Percentiles rank a stretch among this genome's conserved stretches.
phyloP scores from a whole-genome alignment of 2,329 filamentous ascomycete genomes.

The Apiospora aurea region DNA sequence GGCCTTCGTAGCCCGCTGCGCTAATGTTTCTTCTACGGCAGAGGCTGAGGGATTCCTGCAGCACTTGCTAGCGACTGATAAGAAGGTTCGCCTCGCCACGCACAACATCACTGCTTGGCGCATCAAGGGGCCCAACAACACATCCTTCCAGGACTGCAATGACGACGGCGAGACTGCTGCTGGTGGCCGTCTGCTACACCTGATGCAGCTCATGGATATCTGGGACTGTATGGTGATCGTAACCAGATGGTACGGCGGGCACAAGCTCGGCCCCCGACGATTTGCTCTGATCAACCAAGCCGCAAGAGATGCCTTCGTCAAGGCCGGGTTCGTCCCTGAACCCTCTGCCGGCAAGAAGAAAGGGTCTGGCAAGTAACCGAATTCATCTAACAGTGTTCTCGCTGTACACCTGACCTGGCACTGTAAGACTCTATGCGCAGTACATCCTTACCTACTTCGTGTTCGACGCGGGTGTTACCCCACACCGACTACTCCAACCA shows the following conservation, averaged over 20 bases:
- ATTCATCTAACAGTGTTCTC: background rate
- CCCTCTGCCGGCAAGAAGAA: slow-evolving; percentile 53
- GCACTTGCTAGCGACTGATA: slow-evolving; percentile 82
- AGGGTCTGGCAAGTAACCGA: slow-evolving; percentile 36
- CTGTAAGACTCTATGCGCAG: background rate
- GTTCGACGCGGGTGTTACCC: background rate
- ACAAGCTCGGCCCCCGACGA: slow-evolving; percentile 85
- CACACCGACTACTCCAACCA: slow-evolving; percentile 1
- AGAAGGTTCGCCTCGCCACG: slow-evolving; percentile 83
- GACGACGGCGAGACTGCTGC: slow-evolving; percentile 97
- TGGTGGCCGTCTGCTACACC: slow-evolving; percentile 81
- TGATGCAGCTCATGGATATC: slow-evolving; percentile 94
- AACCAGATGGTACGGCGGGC: slow-evolving; percentile 92
- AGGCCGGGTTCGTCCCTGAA: slow-evolving; percentile 73
- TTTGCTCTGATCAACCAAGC: slow-evolving; percentile 91
- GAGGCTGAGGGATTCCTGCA: slow-evolving; percentile 76
- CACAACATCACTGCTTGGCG: slow-evolving; percentile 98
- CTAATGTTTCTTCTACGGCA: slow-evolving; percentile 70
- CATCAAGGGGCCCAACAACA: slow-evolving; percentile 67
- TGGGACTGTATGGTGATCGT: slow-evolving; percentile 95
- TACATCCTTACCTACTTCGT: background rate
- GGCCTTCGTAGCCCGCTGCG: slow-evolving; percentile 82
- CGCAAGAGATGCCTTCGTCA: slow-evolving; percentile 83
- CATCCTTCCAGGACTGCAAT: slow-evolving; percentile 85
- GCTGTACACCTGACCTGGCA: background rate